A percentile compares a stretch with the other conserved stretches of the same genome.
These are phyloP conservation scores for Dactylellina cionopaga DNA, from an alignment of 2,329 filamentous ascomycete genomes.

Conservation along the genomic window DNA sequence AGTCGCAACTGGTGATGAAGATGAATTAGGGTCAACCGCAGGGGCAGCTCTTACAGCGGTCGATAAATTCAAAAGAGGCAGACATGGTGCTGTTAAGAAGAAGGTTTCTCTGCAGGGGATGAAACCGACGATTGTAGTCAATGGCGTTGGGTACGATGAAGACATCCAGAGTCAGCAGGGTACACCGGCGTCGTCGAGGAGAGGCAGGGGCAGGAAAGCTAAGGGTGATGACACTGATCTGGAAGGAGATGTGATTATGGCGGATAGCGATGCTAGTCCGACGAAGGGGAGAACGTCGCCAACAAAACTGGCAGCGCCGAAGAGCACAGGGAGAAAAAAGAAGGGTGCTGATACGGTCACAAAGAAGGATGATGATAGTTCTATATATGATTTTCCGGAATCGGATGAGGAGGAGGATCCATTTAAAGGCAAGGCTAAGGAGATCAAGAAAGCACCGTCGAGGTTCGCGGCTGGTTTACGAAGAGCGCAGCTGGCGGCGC, in stretches of 20 bases:
- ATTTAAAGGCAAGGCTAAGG: conserved; percentile 25
- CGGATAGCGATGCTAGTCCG: conserved; percentile 43
- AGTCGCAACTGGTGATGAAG: background rate
- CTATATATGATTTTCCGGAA: conserved; percentile 38
- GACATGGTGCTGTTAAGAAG: conserved; percentile 42
- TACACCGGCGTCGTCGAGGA: conserved; percentile 6
- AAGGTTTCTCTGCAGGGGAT: background rate
- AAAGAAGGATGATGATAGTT: conserved; percentile 51
- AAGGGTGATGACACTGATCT: conserved; percentile 41
- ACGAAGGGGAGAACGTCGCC: conserved; percentile 1
- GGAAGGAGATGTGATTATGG: conserved; percentile 53
- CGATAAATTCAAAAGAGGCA: conserved; percentile 43
- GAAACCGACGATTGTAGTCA: conserved; percentile 21
- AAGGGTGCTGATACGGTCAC: conserved; percentile 21
- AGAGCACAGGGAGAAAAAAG: conserved; percentile 38
- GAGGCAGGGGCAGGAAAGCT: conserved; percentile 22
- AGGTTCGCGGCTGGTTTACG: conserved; percentile 39
- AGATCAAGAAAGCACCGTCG: conserved; percentile 35
- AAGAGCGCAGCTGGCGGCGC: conserved; percentile 6
- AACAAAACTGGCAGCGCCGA: conserved; percentile 20
- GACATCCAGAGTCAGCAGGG: conserved; percentile 1
- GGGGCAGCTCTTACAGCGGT: conserved; percentile 10
- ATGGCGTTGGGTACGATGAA: conserved; percentile 8
- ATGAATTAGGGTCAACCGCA: background rate
- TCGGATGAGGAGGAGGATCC: conserved; percentile 44